Base-by-base conservation (phyloP, 805 yeast genomes). In the Cyberlindnera galapagoensis region DNA sequence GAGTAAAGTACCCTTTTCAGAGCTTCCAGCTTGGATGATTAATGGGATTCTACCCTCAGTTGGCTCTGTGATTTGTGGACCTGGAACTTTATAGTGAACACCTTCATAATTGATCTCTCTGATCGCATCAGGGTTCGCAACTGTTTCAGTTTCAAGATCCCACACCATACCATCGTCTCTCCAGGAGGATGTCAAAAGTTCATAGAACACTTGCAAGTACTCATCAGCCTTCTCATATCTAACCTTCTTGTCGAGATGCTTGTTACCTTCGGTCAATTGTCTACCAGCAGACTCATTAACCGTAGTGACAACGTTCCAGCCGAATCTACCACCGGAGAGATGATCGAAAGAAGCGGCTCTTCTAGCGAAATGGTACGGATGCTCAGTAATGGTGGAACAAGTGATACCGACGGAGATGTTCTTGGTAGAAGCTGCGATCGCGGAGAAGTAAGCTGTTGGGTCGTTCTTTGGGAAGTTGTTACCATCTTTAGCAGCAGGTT, bases 291-390 rank as follows among this genome's bases (percentile, higher is more conserved):
- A 54, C 34, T 65, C 68, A 25, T 64, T 45, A 24, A 58, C 53
- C 2, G 70, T 60, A 5, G 69, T 60, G 23, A 67, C 73, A 24
- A 67, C 59, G 43, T 67, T 67, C 73, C 73, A 67, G 21, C 71
- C 73, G 34, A 67, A 47, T 43, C 73, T 57, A 13, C 72, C 73
- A 16, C 57, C 57, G 10, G 70, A 62, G 33, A 67, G 56, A 33
- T 67, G 69, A 37, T 67, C 73, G 33, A 67, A 47, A 2, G 73
- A 66, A 11, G 70, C 68, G 36, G 63, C 44, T 38, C 71, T 54
- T 49, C 71, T 54, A 11, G 70, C 65, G 28, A 67, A 57, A 43
- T 60, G 67, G 35, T 63, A 66, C 1, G 72, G 72, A 22, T 59
- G 62, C 37, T 67, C 72, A 37, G 65, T 60, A 24, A 67, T 56